Evolutionary conservation across 139 green algal genomes (phyloP).

Genomic region (Yamagishiella unicocca): DNA sequence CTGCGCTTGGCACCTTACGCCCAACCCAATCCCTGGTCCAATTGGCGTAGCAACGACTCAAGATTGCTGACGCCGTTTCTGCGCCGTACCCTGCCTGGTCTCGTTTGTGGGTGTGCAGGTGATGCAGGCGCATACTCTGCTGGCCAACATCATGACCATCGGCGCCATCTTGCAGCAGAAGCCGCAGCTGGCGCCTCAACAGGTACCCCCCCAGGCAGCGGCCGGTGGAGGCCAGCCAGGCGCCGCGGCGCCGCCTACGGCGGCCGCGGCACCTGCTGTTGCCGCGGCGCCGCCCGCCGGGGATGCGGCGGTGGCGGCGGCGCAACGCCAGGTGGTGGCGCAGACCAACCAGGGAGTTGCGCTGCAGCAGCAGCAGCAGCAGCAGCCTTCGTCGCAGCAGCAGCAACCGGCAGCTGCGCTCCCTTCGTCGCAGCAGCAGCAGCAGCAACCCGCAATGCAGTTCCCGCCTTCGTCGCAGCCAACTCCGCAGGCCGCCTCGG

Average conservation of each 20-base stretch:
- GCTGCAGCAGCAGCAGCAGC: neutral
- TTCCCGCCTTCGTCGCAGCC: no score
- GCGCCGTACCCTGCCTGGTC: no score
- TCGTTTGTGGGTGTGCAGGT: no score
- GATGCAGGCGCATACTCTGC: constrained; percentile 43
- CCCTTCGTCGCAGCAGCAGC: neutral
- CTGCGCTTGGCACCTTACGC: no score
- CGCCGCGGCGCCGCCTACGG: neutral
- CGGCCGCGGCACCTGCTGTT: neutral
- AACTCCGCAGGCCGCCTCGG: no score
- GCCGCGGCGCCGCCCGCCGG: neutral
- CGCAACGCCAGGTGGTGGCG: neutral
- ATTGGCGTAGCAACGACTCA: no score
- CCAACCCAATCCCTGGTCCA: no score
- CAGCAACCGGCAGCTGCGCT: neutral
- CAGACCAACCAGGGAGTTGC: neutral
- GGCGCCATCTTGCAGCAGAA: constrained; percentile 47
- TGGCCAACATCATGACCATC: constrained; percentile 44
- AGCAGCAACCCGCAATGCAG: no score
- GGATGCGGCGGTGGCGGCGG: neutral
- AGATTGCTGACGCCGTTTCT: no score
- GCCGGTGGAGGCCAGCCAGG: neutral
- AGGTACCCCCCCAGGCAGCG: neutral
- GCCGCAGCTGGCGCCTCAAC: constrained; percentile 39
- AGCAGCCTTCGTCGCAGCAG: neutral